Base-by-base conservation (phyloP, 192 early-diverging fungal genomes). In the Entomortierella chlamydospora region DNA sequence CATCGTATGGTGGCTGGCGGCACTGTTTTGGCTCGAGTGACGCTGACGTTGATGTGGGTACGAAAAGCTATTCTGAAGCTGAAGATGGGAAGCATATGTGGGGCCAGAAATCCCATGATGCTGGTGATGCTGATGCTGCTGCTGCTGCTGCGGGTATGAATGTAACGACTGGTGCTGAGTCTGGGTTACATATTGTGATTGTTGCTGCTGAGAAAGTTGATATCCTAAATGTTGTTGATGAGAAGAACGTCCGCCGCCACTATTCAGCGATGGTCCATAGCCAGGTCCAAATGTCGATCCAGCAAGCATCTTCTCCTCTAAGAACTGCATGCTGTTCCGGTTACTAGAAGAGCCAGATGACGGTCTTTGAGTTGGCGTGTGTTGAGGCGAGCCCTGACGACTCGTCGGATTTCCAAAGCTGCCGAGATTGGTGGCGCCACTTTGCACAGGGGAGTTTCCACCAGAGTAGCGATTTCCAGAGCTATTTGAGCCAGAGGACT, bases 1-100 rank as follows among this genome's bases (percentile, higher is more conserved):
- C 76, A 79, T 70, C 30, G 76, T 79, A 28, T 79, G 76, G 30
- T 79, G 76, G 26, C 76, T 79, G 17, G 76, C 76, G 3, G 76
- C 68, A 41, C 76, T 79, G 34, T 79, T 79, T 53, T 79, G 76
- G 34, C 76, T 79, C 22, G 76, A 79, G 29, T 79, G 76, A 26
- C 76, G 67, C 34, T 79, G 76, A 56, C 76, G 76, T 20, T 79
- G 76, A 18, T 70, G 68, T 28, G 76, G 76, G 47, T 70, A 79
- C 8, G 34, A n/a, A 29, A 45, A 18, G 10, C 65, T 31, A 4
- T 57, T 68, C 23, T 58, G 61, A 25, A 66, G 50, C 6, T 53
- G 54, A 29, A 70, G 55, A 34, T 79, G 76, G 34, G 67, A 39
- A 8, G 76, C 54, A 55, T 66, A 79, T 41, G 56, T 22, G 25